Conservation (phyloP, 495 filamentous ascomycete genomes). For the Penicillium lagena region DNA sequence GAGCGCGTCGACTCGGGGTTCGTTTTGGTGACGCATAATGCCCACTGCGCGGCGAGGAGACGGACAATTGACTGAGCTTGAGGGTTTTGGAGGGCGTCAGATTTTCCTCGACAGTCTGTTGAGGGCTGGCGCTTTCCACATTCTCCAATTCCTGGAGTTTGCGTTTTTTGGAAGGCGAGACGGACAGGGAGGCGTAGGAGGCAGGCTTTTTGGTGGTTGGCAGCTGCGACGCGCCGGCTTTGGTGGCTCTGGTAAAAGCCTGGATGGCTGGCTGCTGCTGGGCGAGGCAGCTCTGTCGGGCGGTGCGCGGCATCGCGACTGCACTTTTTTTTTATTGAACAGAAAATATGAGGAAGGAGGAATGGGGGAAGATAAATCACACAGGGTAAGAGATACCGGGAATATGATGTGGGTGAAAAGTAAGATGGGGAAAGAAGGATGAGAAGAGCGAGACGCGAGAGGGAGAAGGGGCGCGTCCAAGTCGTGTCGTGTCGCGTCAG, state of each 20-base stretch:
- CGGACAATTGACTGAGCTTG: conserved; percentile 29
- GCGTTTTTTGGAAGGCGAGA: conserved; percentile 42
- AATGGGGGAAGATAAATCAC: conserved; percentile 9
- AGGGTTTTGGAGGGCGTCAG: conserved; percentile 37
- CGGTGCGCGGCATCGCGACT: conserved; percentile 32
- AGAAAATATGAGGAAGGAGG: conserved; percentile 2
- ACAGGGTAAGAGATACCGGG: conserved; percentile 22
- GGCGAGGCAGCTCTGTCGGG: conserved; percentile 25
- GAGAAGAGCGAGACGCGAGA: conserved; percentile 1
- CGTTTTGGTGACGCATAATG: conserved; percentile 26
- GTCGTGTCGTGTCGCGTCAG: not conserved
- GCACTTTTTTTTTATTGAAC: conserved; percentile 14
- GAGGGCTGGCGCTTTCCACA: conserved; percentile 12
- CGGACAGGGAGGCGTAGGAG: conserved; percentile 11
- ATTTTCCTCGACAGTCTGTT: conserved; percentile 13
- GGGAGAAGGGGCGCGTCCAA: conserved; percentile 14
- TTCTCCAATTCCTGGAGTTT: conserved; percentile 40
- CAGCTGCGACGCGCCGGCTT: conserved; percentile 23
- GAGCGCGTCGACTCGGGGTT: conserved; percentile 12
- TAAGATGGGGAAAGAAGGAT: conserved; percentile 8
- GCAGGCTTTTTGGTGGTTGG: conserved; percentile 13
- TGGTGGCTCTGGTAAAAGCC: conserved; percentile 37
- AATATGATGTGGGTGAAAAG: not conserved
- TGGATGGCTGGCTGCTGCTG: conserved; percentile 31
- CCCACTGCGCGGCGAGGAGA: conserved; percentile 33